Evolutionary conservation across 768 basidiomycete species (phyloP).

Genomic region (Naganishia friedmannii): DNA sequence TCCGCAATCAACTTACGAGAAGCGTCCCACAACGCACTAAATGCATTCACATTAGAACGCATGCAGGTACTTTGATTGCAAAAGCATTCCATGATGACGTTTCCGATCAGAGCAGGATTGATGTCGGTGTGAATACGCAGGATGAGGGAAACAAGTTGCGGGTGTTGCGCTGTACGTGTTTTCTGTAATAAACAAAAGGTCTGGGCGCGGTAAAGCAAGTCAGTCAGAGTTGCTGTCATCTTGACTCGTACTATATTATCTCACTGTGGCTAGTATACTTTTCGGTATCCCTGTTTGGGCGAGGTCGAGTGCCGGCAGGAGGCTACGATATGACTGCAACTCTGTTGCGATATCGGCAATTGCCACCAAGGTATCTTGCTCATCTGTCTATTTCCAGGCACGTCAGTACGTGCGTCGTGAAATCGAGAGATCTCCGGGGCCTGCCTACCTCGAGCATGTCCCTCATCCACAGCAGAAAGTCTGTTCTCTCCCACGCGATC

Average conservation of each 20-base stretch:
- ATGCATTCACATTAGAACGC: constrained; percentile 1
- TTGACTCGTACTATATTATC: neutral
- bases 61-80: neutral
- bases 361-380: neutral
- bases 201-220: neutral
- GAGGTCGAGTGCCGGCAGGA: neutral
- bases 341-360: constrained; percentile 7
- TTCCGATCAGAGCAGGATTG: neutral
- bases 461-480: neutral
- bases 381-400: neutral
- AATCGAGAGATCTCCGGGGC: too few relatives aligned
- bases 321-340: neutral
- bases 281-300: constrained; percentile 12
- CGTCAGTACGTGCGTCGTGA: neutral
- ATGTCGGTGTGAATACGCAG: neutral
- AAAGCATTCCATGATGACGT: constrained; percentile 14
- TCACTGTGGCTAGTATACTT: constrained; percentile 1
- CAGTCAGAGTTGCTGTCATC: neutral
- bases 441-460: neutral
- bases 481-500: neutral
- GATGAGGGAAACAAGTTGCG: constrained; percentile 7
- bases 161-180: neutral
- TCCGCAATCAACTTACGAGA: neutral
- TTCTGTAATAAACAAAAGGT: neutral
- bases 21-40: constrained; percentile 10